phyloP scores from a whole-genome alignment of 2,329 filamentous ascomycete species.

The Endothia cerciana region DNA sequence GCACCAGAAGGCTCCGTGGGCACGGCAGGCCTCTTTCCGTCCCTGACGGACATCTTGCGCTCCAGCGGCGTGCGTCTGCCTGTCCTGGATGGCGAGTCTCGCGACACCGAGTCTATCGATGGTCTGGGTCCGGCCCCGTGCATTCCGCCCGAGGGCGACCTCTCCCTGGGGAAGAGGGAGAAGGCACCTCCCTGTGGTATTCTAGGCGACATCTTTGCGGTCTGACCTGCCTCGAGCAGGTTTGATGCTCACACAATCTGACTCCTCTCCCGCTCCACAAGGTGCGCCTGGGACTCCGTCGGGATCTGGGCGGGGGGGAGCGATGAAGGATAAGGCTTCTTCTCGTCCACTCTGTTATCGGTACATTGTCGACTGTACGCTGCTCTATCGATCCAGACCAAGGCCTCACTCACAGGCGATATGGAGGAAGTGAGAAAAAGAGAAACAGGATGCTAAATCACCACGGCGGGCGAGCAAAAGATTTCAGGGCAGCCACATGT shows the following conservation, averaged over 20 bases:
- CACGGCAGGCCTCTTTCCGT: slow-evolving; percentile 37
- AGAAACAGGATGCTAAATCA: not conserved
- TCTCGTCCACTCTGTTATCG: slow-evolving; percentile 15
- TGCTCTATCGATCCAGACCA: not conserved
- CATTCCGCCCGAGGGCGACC: slow-evolving; percentile 47
- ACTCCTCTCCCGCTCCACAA: not conserved
- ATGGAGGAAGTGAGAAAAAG: not conserved
- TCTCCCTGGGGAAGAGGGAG: slow-evolving; percentile 60
- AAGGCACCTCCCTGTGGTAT: slow-evolving; percentile 52
- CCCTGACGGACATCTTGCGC: slow-evolving; percentile 39
- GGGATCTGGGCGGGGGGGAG: not conserved
- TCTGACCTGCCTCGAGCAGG: slow-evolving; percentile 23
- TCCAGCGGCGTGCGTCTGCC: slow-evolving; percentile 41
- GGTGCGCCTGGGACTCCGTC: not conserved
- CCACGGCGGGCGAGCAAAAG: not conserved
- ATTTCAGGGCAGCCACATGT: not conserved
- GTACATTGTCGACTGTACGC: slow-evolving; percentile 18
- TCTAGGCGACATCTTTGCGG: slow-evolving; percentile 43
- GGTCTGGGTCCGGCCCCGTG: slow-evolving; percentile 34
- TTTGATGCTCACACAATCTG: slow-evolving; percentile 3
- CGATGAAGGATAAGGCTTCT: slow-evolving; percentile 1
- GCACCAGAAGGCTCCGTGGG: slow-evolving; percentile 22
- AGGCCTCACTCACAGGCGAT: not conserved
- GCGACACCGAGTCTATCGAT: slow-evolving; percentile 36
- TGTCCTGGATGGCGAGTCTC: slow-evolving; percentile 33